These are phyloP conservation scores for Rhodamnia argentea DNA, from an alignment of 345 rosid genomes.

Conservation along the genomic window DNA sequence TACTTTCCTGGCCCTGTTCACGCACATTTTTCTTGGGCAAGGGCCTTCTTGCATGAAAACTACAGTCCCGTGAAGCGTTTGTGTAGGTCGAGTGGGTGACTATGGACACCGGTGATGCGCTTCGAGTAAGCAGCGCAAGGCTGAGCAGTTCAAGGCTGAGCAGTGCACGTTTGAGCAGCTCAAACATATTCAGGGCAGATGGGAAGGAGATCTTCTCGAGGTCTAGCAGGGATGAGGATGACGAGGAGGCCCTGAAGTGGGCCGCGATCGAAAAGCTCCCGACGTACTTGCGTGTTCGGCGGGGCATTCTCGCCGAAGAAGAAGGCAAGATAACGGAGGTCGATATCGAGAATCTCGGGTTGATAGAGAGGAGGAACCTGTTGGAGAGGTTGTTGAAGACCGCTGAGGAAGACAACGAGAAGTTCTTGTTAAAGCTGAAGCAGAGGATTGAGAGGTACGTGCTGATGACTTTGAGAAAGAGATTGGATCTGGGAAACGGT, in stretches of 20 bases:
- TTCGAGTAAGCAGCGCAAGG: slow-evolving; percentile 23
- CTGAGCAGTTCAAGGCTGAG: slow-evolving; percentile 23
- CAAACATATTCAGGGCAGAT: slow-evolving; percentile 31
- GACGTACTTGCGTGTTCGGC: slow-evolving; percentile 45
- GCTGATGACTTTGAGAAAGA: background rate
- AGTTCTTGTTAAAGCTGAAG: slow-evolving; percentile 69
- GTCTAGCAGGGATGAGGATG: slow-evolving; percentile 41
- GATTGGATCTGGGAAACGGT: background rate
- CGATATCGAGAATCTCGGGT: slow-evolving; percentile 53
- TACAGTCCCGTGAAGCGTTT: background rate
- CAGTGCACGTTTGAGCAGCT: slow-evolving; percentile 31
- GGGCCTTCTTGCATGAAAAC: slow-evolving; percentile 2
- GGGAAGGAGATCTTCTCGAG: slow-evolving; percentile 31
- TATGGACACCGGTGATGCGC: slow-evolving; percentile 25
- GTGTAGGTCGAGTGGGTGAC: background rate
- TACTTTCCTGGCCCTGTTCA: background rate
- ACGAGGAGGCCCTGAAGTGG: slow-evolving; percentile 83
- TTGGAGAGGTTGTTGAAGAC: slow-evolving; percentile 58
- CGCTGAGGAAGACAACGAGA: slow-evolving; percentile 84
- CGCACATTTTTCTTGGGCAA: background rate
- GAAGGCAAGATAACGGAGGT: slow-evolving; percentile 45
- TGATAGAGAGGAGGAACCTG: slow-evolving; percentile 59
- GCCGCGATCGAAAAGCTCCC: slow-evolving; percentile 93
- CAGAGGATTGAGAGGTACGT: slow-evolving; percentile 59
- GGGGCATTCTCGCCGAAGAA: slow-evolving; percentile 54